Evolutionary conservation across 139 green algal genomes (phyloP).

Genomic region (Astrephomene gubernaculifera): DNA sequence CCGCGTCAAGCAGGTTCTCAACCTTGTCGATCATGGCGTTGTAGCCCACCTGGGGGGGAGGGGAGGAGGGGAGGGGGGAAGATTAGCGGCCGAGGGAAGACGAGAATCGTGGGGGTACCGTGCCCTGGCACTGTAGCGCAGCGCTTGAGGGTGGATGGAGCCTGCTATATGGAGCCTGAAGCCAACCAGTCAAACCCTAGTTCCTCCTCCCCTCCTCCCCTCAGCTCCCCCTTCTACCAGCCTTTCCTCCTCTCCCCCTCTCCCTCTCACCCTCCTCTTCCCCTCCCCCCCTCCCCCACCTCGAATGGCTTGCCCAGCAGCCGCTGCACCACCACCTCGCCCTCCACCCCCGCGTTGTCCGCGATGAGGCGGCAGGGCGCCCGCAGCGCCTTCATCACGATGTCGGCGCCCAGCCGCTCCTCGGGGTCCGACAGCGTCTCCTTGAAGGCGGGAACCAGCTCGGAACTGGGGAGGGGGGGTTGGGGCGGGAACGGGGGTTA

Average conservation of each 20-base stretch:
- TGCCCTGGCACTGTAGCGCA: too few relatives aligned
- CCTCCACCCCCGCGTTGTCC: constrained; percentile 89
- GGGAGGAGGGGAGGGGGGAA: constrained; percentile 82
- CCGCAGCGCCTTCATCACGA: constrained; percentile 91
- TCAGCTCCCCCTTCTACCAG: too few relatives aligned
- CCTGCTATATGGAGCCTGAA: too few relatives aligned
- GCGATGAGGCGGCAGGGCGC: constrained; percentile 77
- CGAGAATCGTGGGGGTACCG: too few relatives aligned
- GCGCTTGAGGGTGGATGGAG: too few relatives aligned
- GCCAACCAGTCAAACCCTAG: too few relatives aligned
- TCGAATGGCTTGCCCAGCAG: constrained; percentile 88
- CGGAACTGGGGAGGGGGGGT: constrained; percentile 14
- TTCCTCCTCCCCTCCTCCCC: too few relatives aligned
- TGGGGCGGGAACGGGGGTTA: not conserved
- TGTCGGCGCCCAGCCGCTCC: constrained; percentile 94
- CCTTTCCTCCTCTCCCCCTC: too few relatives aligned
- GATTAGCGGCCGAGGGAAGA: too few relatives aligned
- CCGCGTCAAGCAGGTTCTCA: constrained; percentile 86
- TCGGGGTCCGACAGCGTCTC: constrained; percentile 85
- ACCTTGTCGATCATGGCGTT: constrained; percentile 88
- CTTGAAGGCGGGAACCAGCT: constrained; percentile 77
- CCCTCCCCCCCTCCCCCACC: constrained; percentile 62
- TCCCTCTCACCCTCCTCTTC: not conserved
- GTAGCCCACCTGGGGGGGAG: constrained; percentile 82
- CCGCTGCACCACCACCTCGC: constrained; percentile 84